These are phyloP conservation scores for Kodamaea laetipori DNA, from an alignment of 805 yeast genomes.

Conservation along the genomic window DNA sequence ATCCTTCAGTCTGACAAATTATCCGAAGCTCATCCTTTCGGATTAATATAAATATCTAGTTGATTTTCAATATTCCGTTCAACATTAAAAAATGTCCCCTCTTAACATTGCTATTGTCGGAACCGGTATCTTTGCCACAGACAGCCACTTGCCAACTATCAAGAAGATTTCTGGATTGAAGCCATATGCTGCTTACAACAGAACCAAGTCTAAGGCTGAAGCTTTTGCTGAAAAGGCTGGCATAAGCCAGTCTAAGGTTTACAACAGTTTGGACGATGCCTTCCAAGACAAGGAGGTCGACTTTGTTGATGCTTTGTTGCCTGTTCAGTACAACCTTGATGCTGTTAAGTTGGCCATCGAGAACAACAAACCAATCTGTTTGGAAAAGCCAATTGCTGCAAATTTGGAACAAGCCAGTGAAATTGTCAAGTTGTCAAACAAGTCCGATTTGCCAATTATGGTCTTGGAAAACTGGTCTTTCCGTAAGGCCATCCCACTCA, in stretches of 20 bases:
- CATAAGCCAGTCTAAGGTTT: constrained; percentile 49
- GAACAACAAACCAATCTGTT: constrained; percentile 72
- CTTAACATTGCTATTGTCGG: constrained; percentile 71
- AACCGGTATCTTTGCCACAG: constrained; percentile 87
- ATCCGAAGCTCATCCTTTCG: background rate
- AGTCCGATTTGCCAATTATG: constrained; percentile 66
- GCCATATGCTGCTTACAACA: constrained; percentile 74
- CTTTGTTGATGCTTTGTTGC: constrained; percentile 81
- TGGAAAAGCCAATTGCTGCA: constrained; percentile 95
- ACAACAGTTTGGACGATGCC: constrained; percentile 62
- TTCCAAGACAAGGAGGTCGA: constrained; percentile 69
- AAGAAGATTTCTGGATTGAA: constrained; percentile 53
- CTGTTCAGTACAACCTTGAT: constrained; percentile 77
- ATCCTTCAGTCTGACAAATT: background rate
- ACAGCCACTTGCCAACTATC: constrained; percentile 76
- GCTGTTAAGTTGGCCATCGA: constrained; percentile 70
- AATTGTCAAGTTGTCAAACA: constrained; percentile 66
- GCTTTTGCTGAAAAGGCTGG: constrained; percentile 68
- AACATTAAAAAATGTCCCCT: constrained; percentile 3
- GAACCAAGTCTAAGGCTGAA: constrained; percentile 83
- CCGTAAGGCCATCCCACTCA: constrained; percentile 55
- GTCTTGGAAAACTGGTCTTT: constrained; percentile 88
- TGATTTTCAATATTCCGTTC: background rate
- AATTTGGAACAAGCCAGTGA: constrained; percentile 76
- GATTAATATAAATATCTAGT: constrained; percentile 1